Percentiles rank a stretch among this genome's conserved stretches.
phyloP scores from a whole-genome alignment of 129 eudicot species.

The Saussurea involucrata region DNA sequence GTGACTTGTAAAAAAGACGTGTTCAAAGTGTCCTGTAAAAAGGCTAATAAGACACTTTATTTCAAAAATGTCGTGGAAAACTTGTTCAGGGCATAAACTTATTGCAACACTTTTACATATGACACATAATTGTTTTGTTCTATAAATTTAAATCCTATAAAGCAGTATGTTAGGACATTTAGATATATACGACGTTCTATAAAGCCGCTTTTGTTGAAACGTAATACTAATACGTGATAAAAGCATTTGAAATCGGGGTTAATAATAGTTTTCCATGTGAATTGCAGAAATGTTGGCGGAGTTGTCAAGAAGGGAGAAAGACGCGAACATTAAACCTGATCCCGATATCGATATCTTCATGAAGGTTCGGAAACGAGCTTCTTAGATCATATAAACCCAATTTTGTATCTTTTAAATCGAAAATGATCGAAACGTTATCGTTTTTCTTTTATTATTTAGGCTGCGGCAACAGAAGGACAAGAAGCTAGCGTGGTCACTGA shows the following conservation, averaged over 20 bases:
- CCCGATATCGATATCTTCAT: conserved; percentile 79
- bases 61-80: not conserved
- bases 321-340: conserved; percentile 75
- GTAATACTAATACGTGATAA: not conserved
- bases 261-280: not conserved
- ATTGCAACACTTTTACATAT: not conserved
- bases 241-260: not conserved
- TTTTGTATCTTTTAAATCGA: not conserved
- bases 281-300: conserved; percentile 60
- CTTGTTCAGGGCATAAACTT: not conserved
- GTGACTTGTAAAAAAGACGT: too few species aligned
- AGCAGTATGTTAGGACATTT: not conserved
- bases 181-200: not conserved
- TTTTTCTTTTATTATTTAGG: conserved; percentile 37
- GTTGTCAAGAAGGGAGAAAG: conserved; percentile 66
- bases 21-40: too few species aligned
- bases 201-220: not conserved
- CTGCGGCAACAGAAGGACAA: conserved; percentile 61
- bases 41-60: not conserved
- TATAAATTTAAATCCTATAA: not conserved
- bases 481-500: conserved; percentile 71
- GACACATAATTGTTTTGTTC: not conserved
- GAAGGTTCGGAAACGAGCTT: conserved; percentile 43
- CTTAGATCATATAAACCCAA: not conserved
- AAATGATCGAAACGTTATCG: not conserved